Evolutionary conservation across 768 basidiomycete species (phyloP).

Genomic region (Cyclocybe aegerita): DNA sequence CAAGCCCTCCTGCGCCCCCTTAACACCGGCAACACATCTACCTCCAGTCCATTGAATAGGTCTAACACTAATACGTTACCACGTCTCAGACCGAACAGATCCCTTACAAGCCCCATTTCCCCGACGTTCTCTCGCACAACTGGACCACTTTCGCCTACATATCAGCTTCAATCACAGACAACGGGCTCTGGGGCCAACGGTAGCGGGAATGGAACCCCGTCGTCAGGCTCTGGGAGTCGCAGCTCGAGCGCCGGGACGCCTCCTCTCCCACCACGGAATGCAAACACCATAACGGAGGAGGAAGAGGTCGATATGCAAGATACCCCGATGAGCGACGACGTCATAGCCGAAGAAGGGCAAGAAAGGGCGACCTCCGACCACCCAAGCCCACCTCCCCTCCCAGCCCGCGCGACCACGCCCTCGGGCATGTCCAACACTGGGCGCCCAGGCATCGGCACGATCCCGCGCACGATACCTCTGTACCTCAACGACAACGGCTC

Average conservation of each 20-base stretch:
- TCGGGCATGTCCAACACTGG: slow-evolving; percentile 42
- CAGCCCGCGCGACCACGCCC: background rate
- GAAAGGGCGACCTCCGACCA: slow-evolving; percentile 4
- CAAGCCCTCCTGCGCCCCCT: slow-evolving; percentile 11
- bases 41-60: slow-evolving; percentile 2
- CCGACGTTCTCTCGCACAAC: slow-evolving; percentile 21
- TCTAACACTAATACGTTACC: slow-evolving; percentile 15
- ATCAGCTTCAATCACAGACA: background rate
- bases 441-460: slow-evolving; percentile 41
- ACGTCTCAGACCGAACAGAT: slow-evolving; percentile 25
- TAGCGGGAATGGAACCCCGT: background rate
- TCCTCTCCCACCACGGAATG: background rate
- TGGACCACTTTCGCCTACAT: slow-evolving; percentile 1
- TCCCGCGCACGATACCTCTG: slow-evolving; percentile 58
- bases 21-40: slow-evolving; percentile 10
- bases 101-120: slow-evolving; percentile 32
- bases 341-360: slow-evolving; percentile 3
- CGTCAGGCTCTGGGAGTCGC: background rate
- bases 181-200: slow-evolving; percentile 3
- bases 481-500: slow-evolving; percentile 26
- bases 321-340: slow-evolving; percentile 1
- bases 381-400: background rate
- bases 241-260: too few relatives aligned
- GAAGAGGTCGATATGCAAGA: slow-evolving; percentile 14
- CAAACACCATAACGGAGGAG: slow-evolving; percentile 12